Evolutionary conservation across 2,329 filamentous ascomycete species (phyloP).

Genomic region (Fusarium graminum): DNA sequence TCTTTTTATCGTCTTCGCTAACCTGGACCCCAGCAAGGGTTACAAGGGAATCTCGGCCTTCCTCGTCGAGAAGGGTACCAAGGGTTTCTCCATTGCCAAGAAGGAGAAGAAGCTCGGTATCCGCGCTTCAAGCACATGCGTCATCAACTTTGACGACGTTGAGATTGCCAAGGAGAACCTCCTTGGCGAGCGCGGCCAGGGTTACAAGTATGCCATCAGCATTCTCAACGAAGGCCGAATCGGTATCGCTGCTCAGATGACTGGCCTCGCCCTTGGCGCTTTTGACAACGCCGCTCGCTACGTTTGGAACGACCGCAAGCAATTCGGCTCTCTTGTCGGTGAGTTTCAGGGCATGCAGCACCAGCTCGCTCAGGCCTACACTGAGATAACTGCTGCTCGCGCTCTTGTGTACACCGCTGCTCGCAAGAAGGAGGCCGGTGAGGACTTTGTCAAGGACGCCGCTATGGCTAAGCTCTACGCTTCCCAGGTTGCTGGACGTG

Average conservation of each 20-base stretch:
- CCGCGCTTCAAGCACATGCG: conserved; percentile 93
- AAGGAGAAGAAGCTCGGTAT: conserved; percentile 99
- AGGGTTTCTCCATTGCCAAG: conserved; percentile 95
- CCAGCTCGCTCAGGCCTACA: conserved; percentile 96
- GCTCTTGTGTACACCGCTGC: conserved; percentile 96
- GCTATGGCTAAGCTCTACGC: conserved; percentile 98
- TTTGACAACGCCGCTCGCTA: conserved; percentile 95
- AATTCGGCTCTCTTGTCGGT: conserved; percentile 93
- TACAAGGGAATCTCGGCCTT: conserved; percentile 99
- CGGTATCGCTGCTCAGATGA: conserved; percentile 99
- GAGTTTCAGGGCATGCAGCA: conserved; percentile 99
- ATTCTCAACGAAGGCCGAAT: conserved; percentile 97
- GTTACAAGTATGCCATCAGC: conserved; percentile 97
- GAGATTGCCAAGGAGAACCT: conserved; percentile 89
- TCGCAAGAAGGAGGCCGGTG: conserved; percentile 96
- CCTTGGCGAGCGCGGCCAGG: conserved; percentile 87
- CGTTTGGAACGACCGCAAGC: conserved; percentile 97
- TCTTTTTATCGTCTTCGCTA: conserved; percentile 98
- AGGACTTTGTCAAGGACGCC: conserved; percentile 94
- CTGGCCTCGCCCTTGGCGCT: conserved; percentile 90
- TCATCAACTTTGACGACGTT: conserved; percentile 97
- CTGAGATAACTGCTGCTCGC: conserved; percentile 90
- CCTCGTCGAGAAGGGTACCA: conserved; percentile 88
- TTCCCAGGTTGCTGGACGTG: conserved; percentile 89
- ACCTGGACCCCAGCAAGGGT: conserved; percentile 89